phyloP scores from a whole-genome alignment of 2,329 filamentous ascomycete genomes.

The Bipolaris cookei region DNA sequence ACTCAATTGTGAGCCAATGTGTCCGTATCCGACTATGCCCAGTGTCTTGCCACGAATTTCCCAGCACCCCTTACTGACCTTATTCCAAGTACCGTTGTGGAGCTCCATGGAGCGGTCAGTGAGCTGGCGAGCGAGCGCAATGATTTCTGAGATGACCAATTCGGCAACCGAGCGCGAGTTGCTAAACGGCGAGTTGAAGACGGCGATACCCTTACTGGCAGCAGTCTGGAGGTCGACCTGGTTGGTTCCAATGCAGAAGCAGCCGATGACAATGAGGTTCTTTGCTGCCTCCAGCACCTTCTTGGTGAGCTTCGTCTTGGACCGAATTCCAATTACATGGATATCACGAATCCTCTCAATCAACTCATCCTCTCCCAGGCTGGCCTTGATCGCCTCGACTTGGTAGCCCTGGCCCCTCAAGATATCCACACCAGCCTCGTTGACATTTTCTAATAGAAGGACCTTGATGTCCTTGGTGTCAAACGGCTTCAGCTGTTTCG shows the following conservation, averaged over 20 bases:
- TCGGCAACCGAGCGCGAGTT: constrained; percentile 98
- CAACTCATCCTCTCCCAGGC: constrained; percentile 87
- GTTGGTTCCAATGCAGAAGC: constrained; percentile 99
- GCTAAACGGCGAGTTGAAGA: constrained; percentile 99
- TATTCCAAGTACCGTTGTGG: constrained; percentile 96
- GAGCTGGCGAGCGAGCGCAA: constrained; percentile 86
- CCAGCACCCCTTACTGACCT: constrained; percentile 96
- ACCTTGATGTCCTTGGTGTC: constrained; percentile 97
- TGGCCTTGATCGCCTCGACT: constrained; percentile 88
- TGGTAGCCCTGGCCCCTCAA: constrained; percentile 89
- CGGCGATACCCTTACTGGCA: constrained; percentile 84
- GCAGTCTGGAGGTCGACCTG: constrained; percentile 88
- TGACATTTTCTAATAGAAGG: constrained; percentile 92
- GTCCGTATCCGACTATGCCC: constrained; percentile 94
- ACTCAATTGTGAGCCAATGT: constrained; percentile 94
- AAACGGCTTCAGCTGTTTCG: constrained; percentile 92
- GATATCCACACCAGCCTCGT: constrained; percentile 84
- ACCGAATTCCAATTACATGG: constrained; percentile 96
- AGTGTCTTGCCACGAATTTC: constrained; percentile 97
- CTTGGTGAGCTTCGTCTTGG: constrained; percentile 92
- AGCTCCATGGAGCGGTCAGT: constrained; percentile 93
- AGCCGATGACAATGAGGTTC: constrained; percentile 93
- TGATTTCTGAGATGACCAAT: constrained; percentile 93
- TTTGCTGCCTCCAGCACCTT: constrained; percentile 86
- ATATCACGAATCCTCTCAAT: constrained; percentile 98